These are phyloP conservation scores for Ogataea trehalophila DNA, from an alignment of 805 yeast genomes.

Conservation along the genomic window DNA sequence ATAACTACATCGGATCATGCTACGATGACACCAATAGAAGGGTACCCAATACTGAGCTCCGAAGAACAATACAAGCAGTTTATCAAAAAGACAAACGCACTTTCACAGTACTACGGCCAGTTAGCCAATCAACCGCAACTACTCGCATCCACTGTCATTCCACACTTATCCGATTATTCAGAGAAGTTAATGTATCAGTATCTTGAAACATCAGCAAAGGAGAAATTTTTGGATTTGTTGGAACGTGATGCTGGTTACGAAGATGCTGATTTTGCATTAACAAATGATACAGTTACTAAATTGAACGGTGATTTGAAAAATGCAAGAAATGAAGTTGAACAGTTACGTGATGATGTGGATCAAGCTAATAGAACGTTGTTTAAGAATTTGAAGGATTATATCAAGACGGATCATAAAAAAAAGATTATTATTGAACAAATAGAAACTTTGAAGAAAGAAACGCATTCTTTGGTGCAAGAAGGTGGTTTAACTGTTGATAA, in stretches of 20 bases:
- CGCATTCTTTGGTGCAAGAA: constrained; percentile 24
- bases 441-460: constrained; percentile 20
- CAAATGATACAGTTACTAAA: constrained; percentile 15
- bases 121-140: constrained; percentile 11
- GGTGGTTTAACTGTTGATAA: constrained; percentile 22
- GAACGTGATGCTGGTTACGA: constrained; percentile 30
- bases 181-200: constrained; percentile 58
- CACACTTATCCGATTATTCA: constrained; percentile 37
- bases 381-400: constrained; percentile 28
- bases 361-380: constrained; percentile 17
- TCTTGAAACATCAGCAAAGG: constrained; percentile 68
- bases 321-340: constrained; percentile 14
- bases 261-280: constrained; percentile 17
- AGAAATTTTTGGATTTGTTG: constrained; percentile 54
- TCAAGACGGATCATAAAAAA: constrained; percentile 24
- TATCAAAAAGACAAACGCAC: constrained; percentile 12
- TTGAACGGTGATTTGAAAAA: constrained; percentile 10
- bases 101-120: constrained; percentile 14
- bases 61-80: constrained; percentile 14
- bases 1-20: no score
- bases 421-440: constrained; percentile 16
- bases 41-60: constrained; percentile 16
- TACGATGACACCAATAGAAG: no score
- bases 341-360: constrained; percentile 15
- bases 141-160: constrained; percentile 19